A percentile compares a stretch with the other conserved stretches of the same genome.
These are phyloP conservation scores for Myriosclerotinia curreyana DNA, from an alignment of 2,329 filamentous ascomycete species.

Conservation along the genomic window DNA sequence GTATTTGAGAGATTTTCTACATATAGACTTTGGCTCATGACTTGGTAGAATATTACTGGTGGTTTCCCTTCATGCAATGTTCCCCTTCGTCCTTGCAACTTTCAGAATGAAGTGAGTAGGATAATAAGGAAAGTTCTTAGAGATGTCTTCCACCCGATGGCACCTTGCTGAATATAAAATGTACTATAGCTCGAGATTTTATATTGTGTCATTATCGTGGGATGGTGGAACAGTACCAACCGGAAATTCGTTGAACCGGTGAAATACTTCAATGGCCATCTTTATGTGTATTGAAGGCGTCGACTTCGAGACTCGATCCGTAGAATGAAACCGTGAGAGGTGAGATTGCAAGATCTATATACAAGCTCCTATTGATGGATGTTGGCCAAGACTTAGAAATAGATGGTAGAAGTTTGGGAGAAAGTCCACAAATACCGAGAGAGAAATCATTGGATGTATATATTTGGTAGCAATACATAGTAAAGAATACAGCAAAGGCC, in stretches of 20 bases:
- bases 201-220: not conserved
- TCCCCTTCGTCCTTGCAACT: not conserved
- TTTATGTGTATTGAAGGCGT: too few relatives aligned
- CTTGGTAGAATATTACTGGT: slow-evolving; percentile 8
- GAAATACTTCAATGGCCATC: not conserved
- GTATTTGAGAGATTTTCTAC: not conserved
- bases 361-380: not conserved
- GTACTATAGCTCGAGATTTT: not conserved
- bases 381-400: not conserved
- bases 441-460: not conserved
- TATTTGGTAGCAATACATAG: not conserved
- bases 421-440: not conserved
- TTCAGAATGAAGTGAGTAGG: not conserved
- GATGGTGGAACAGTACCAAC: not conserved
- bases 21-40: not conserved
- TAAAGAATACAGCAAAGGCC: not conserved
- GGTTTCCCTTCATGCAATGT: not conserved
- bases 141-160: not conserved
- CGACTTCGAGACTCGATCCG: not conserved
- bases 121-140: not conserved
- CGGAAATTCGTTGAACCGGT: not conserved
- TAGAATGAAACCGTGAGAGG: too few relatives aligned
- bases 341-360: not conserved
- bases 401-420: not conserved
- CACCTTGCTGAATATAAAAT: not conserved